Conservation (phyloP, 169 alveolate species). For the Toxoplasma gondii region DNA sequence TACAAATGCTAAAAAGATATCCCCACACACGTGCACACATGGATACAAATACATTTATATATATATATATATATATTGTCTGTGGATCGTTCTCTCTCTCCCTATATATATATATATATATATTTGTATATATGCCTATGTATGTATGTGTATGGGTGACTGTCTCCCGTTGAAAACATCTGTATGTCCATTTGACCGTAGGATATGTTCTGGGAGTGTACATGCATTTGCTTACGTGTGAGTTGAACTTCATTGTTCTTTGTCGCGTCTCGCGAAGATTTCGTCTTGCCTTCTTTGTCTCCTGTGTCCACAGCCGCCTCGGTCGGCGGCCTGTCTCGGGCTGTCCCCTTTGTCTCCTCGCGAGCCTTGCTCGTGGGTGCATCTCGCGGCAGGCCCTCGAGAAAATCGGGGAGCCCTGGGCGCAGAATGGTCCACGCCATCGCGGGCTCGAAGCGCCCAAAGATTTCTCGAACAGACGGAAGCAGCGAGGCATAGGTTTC, state of each 20-base stretch:
- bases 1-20: no score
- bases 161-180: no score
- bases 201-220: no score
- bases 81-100: no score
- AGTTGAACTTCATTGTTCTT: neutral
- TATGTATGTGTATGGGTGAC: no score
- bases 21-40: neutral
- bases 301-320: neutral
- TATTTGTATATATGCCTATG: neutral
- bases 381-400: neutral
- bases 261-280: neutral
- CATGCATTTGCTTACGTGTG: neutral
- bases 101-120: no score
- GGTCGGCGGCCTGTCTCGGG: neutral
- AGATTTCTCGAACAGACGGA: slow-evolving; percentile 19
- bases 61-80: no score
- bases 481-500: neutral
- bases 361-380: neutral
- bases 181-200: no score
- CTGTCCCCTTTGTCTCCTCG: neutral
- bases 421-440: slow-evolving; percentile 48
- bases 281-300: neutral
- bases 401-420: slow-evolving; percentile 48
- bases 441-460: slow-evolving; percentile 42
- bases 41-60: neutral